These are phyloP conservation scores for Centella asiatica DNA, from an alignment of 129 eudicot species.

Conservation along the genomic window DNA sequence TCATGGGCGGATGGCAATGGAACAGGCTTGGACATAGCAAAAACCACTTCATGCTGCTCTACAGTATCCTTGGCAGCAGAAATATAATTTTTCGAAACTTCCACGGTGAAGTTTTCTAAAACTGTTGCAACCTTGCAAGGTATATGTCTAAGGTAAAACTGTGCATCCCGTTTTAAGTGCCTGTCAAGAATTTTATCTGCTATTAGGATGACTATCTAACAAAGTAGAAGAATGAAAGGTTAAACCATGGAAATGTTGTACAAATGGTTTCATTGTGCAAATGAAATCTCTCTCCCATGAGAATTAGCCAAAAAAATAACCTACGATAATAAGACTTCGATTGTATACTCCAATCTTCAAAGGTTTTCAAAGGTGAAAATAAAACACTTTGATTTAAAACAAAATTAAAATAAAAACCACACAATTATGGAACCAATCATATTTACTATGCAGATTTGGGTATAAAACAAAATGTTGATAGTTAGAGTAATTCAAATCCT, in stretches of 20 bases:
- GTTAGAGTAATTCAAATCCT: too few relatives aligned
- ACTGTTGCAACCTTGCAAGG: conserved; percentile 63
- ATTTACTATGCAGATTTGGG: too few relatives aligned
- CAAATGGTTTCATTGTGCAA: neutral
- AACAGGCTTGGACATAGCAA: conserved; percentile 52
- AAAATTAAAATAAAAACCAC: too few relatives aligned
- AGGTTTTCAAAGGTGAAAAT: too few relatives aligned
- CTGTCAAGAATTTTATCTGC: conserved; percentile 28
- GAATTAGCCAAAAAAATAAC: too few relatives aligned
- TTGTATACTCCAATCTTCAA: too few relatives aligned
- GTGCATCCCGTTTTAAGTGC: conserved; percentile 50
- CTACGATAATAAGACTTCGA: too few relatives aligned
- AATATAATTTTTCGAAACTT: conserved; percentile 20
- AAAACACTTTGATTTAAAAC: too few relatives aligned
- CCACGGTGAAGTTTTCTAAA: conserved; percentile 35
- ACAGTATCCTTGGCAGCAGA: conserved; percentile 30
- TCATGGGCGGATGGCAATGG: conserved; percentile 30
- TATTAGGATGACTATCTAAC: neutral
- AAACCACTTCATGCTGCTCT: conserved; percentile 45
- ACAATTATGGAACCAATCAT: too few relatives aligned
- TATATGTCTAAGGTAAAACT: conserved; percentile 48
- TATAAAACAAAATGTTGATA: too few relatives aligned
- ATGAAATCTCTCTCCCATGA: neutral
- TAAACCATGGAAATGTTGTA: neutral
- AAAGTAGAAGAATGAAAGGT: neutral